Conservation (phyloP, 345 rosid genomes). For the Brassica napus region DNA sequence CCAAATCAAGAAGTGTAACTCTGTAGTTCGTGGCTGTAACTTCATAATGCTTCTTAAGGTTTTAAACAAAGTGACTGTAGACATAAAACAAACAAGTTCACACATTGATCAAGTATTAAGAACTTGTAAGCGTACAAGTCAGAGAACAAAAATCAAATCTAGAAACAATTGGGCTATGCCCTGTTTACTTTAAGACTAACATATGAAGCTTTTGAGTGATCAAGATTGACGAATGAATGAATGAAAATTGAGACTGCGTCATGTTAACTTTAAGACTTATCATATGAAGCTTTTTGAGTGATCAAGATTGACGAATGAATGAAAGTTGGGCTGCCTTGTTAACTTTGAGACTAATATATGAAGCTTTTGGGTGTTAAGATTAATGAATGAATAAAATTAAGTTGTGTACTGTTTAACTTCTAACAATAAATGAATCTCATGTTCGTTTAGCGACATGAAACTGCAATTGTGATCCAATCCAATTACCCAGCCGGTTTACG, state of each 20-base stretch:
- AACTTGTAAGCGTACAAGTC: neutral
- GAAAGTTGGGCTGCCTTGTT: neutral
- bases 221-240: neutral
- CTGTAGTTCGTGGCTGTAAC: neutral
- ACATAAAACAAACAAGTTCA: neutral
- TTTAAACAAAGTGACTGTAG: neutral
- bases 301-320: neutral
- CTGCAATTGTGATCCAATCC: neutral
- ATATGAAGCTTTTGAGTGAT: neutral
- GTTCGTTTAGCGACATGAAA: neutral
- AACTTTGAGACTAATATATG: neutral
- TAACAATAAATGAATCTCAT: neutral
- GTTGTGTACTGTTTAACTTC: neutral
- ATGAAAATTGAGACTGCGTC: neutral
- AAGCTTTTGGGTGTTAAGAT: neutral
- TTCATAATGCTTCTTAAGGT: neutral
- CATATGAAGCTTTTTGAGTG: neutral
- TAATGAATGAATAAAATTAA: neutral
- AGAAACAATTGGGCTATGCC: neutral
- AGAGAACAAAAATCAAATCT: neutral
- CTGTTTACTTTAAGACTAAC: too few species aligned
- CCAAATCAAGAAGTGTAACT: slow-evolving; percentile 8
- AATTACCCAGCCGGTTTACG: slow-evolving; percentile 1
- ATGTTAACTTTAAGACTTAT: neutral
- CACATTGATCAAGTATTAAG: neutral